phyloP scores from a whole-genome alignment of 106 monocot genomes.

The Narthecium ossifragum region DNA sequence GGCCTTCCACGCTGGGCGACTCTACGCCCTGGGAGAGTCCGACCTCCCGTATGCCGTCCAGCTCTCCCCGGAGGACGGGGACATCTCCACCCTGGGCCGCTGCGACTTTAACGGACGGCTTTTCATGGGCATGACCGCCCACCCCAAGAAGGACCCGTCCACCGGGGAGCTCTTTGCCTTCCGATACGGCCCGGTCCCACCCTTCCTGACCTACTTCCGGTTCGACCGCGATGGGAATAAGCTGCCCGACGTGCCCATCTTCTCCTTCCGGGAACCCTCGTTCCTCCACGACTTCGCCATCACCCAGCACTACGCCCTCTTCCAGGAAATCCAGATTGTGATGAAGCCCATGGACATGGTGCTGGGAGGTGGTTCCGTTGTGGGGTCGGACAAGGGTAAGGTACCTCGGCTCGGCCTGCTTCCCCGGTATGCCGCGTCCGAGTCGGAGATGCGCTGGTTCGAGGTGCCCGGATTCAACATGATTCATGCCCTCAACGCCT shows the following conservation, averaged over 20 bases:
- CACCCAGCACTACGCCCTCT: constrained; percentile 52
- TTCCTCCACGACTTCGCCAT: constrained; percentile 92
- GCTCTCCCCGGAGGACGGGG: constrained; percentile 5
- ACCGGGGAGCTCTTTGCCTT: constrained; percentile 21
- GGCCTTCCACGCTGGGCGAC: constrained; percentile 12
- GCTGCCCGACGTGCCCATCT: constrained; percentile 60
- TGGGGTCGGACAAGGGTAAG: constrained; percentile 43
- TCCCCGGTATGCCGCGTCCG: constrained; percentile 54
- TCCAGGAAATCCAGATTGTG: constrained; percentile 73
- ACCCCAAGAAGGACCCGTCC: constrained; percentile 17
- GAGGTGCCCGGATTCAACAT: constrained; percentile 85
- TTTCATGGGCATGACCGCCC: constrained; percentile 20
- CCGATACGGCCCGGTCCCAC: constrained; percentile 7
- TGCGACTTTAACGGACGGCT: constrained; percentile 10
- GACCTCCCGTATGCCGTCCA: constrained; percentile 21
- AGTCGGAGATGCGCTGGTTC: constrained; percentile 77
- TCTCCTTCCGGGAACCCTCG: constrained; percentile 41
- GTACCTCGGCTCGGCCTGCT: constrained; percentile 72
- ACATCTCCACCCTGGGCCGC: constrained; percentile 11
- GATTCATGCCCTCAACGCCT: constrained; percentile 74
- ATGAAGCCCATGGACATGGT: constrained; percentile 81
- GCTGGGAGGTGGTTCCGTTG: constrained; percentile 34
- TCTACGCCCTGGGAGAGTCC: constrained; percentile 20
- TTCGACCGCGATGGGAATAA: constrained; percentile 5
- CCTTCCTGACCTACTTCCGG: constrained; percentile 13